A percentile compares a stretch with the other conserved stretches of the same genome.
phyloP scores from a whole-genome alignment of 345 rosid genomes.

The Syzygium grande region DNA sequence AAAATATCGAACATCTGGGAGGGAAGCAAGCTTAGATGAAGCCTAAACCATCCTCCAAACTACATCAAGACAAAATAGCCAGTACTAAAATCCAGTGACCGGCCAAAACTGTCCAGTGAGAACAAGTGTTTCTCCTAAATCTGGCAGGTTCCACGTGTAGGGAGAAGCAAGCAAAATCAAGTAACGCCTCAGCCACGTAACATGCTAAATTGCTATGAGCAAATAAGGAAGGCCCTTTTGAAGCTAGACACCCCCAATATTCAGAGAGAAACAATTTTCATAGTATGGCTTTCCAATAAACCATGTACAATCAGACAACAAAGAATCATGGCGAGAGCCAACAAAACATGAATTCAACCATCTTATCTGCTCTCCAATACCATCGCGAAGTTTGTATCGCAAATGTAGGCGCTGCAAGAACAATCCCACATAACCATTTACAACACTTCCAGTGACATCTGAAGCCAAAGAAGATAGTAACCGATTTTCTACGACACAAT shows the following conservation, averaged over 20 bases:
- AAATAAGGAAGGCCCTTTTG: background rate
- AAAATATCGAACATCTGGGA: background rate
- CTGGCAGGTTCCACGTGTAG: background rate
- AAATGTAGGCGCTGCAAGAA: background rate
- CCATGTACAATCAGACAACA: background rate
- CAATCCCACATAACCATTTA: background rate
- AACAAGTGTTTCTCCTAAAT: background rate
- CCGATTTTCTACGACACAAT: background rate
- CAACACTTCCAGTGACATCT: background rate
- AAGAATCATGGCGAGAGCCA: background rate
- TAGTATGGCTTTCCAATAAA: background rate
- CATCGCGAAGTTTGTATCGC: background rate
- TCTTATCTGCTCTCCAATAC: background rate
- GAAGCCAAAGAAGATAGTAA: background rate
- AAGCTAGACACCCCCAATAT: background rate
- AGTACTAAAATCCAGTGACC: background rate
- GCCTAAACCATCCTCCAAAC: background rate
- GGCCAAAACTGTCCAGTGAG: background rate
- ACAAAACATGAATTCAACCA: background rate
- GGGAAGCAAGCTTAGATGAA: background rate
- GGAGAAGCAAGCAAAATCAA: background rate
- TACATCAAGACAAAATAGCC: background rate
- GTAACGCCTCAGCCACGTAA: background rate
- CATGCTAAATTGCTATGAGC: background rate
- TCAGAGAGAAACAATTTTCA: background rate